Conservation (phyloP, 1,139 yeast species). For the Geotrichum klebahnii region DNA sequence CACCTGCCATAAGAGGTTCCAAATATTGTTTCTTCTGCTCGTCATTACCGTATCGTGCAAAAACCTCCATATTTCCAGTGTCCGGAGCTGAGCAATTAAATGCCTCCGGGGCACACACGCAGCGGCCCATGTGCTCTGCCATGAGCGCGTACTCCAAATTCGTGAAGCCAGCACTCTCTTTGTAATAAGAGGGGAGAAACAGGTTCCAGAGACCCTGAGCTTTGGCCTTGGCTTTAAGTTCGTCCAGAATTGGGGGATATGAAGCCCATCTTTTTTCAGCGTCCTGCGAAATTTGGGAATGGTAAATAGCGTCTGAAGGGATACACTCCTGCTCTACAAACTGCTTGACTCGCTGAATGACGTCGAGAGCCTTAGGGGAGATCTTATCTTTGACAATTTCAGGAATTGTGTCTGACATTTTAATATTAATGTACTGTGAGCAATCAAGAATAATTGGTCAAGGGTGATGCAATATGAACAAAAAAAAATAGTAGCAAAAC, state of each 20-base stretch:
- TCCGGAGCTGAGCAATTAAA: conserved; percentile 67
- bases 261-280: conserved; percentile 49
- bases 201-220: conserved; percentile 62
- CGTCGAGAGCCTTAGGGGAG: conserved; percentile 50
- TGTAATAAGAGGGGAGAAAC: conserved; percentile 54
- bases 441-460: neutral
- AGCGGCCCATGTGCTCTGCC: conserved; percentile 65
- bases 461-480: neutral
- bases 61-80: conserved; percentile 71
- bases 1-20: conserved; percentile 54
- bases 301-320: conserved; percentile 53
- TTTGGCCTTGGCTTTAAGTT: conserved; percentile 53
- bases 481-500: too few species aligned
- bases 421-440: neutral
- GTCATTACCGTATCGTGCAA: conserved; percentile 56
- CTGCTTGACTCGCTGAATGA: conserved; percentile 48
- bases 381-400: conserved; percentile 42
- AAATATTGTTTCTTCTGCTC: conserved; percentile 55
- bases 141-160: conserved; percentile 66
- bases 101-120: conserved; percentile 57
- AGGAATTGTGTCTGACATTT: conserved; percentile 38
- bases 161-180: conserved; percentile 61
- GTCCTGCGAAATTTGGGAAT: conserved; percentile 42
- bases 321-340: conserved; percentile 59
- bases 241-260: conserved; percentile 52